Percentiles rank a stretch among this genome's conserved stretches.
phyloP scores from a whole-genome alignment of 164 flowering plant species.

The Pachysandra terminalis region DNA sequence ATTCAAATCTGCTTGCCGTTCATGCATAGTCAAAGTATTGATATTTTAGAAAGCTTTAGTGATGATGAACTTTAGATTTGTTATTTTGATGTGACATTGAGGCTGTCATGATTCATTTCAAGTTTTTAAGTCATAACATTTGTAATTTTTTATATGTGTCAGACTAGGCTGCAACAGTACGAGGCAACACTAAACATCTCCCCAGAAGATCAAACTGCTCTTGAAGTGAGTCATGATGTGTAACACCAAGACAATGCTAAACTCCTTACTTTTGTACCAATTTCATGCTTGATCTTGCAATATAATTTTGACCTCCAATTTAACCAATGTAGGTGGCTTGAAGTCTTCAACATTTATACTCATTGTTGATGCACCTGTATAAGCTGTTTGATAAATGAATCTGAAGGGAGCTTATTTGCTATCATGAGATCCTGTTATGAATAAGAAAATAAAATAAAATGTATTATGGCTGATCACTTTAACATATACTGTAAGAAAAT shows the following conservation, averaged over 20 bases:
- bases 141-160: conserved; percentile 21
- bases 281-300: background rate
- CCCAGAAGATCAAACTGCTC: conserved; percentile 74
- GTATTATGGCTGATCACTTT: background rate
- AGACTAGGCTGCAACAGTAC: conserved; percentile 71
- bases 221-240: conserved; percentile 67
- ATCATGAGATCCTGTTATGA: background rate
- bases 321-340: background rate
- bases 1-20: too few relatives aligned
- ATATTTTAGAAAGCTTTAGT: background rate
- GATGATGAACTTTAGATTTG: background rate
- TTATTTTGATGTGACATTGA: background rate
- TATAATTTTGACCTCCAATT: background rate
- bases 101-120: background rate
- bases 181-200: conserved; percentile 56
- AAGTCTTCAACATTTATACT: background rate
- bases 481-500: background rate
- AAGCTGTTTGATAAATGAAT: background rate
- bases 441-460: background rate
- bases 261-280: background rate
- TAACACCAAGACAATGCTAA: background rate
- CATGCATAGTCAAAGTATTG: too few relatives aligned
- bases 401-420: background rate
- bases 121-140: background rate
- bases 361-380: background rate